Conservation (phyloP, 169 alveolate genomes). For the Cryptosporidium meleagridis region DNA sequence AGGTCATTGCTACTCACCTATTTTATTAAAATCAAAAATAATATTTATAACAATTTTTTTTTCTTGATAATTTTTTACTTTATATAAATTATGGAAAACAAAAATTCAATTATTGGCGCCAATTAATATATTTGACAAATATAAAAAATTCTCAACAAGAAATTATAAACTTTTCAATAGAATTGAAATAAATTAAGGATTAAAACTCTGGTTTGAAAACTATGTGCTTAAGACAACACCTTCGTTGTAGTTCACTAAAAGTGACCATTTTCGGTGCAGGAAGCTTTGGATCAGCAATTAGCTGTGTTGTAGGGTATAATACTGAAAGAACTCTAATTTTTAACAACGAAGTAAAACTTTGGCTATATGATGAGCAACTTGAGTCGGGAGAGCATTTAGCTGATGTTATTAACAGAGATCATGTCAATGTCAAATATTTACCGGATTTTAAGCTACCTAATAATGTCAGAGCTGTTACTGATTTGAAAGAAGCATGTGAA, state of each 20-base stretch:
- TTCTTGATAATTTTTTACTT: too few relatives aligned
- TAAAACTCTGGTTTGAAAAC: not conserved
- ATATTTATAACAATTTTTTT: not conserved
- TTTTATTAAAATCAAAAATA: too few relatives aligned
- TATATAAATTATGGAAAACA: too few relatives aligned
- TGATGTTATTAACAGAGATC: constrained; percentile 87
- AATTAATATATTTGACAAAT: too few relatives aligned
- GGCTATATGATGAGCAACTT: constrained; percentile 87
- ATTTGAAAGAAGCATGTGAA: constrained; percentile 84
- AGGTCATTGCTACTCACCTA: too few relatives aligned
- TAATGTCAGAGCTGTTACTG: constrained; percentile 88
- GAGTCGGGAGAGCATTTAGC: constrained; percentile 86
- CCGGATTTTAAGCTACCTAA: constrained; percentile 89
- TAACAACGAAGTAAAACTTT: constrained; percentile 84
- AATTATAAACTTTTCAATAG: not conserved
- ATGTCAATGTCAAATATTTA: constrained; percentile 89
- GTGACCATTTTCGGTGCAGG: constrained; percentile 74
- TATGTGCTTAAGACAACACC: constrained; percentile 71
- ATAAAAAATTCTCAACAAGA: not conserved
- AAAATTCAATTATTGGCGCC: not conserved
- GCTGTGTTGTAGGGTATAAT: constrained; percentile 66
- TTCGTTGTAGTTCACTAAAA: constrained; percentile 43
- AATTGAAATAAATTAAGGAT: not conserved
- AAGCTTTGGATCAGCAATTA: constrained; percentile 71
- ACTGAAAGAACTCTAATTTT: constrained; percentile 50